Base-by-base conservation (phyloP, 2,329 filamentous ascomycete species). In the Penicillium janthinellum region DNA sequence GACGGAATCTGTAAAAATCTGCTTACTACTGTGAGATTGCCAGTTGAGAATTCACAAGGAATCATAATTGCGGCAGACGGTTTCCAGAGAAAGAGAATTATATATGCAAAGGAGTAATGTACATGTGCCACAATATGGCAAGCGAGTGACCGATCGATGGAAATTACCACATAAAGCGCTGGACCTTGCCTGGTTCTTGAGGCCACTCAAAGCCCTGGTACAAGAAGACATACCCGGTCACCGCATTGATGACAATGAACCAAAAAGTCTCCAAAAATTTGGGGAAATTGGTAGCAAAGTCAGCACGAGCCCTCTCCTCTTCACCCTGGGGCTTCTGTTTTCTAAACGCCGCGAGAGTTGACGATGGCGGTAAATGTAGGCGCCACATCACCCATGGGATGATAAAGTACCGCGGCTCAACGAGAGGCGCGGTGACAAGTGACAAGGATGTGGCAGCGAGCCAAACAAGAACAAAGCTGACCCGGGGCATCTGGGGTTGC, bases 381-480 rank as follows among this genome's bases (percentile, higher is more conserved):
- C 95, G 85, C 91, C 93, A 98, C 69, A 97, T 88, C 8, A 97
- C 85, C 92, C 92, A 99, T 0, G 94, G 93, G 12, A 97, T 83
- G 72, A 99, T 96, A 75, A 96, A 96, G 76, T 99, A 99, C 14
- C 95, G 86, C 14, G 95, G 95, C 75, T 99, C 95, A 10, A 99
- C 94, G 0, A 99, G 84, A 0, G 95, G 93, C 0, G 95, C 93
- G 0, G 92, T 95, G 56, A 96, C 79, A 12, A 99, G 84, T 0
- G 91, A 94, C 3, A 96, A 81, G 0, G 88, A 72, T 0, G 92
- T 92, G 0, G 93, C 84, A 4, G 87, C 77, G 7, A 96, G 73
- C 82, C 84, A 88, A 34, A 88, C 76, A 22, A 88, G 71, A 12
- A 86, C 75, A 66, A 87, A 88, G 67, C 81, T 83, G 44, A 79